Percentiles rank a stretch among this genome's conserved stretches.
Conservation (phyloP, 2,329 filamentous ascomycete genomes). For the Tricladium varicosporioides region DNA sequence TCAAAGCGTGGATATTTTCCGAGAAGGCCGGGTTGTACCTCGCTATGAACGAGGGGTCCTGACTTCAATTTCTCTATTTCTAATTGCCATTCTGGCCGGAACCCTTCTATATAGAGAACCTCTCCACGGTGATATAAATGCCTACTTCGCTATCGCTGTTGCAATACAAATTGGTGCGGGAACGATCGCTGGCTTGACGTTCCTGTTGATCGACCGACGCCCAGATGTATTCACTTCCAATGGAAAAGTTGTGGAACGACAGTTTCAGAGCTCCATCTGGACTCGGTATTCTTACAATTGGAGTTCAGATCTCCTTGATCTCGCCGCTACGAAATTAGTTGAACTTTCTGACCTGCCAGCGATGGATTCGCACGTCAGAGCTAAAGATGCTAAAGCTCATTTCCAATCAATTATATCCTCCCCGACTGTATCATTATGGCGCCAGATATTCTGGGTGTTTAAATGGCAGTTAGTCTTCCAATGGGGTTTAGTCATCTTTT, state of each 20-base stretch:
- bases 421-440: conserved; percentile 52
- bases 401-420: conserved; percentile 47
- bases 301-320: conserved; percentile 51
- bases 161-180: conserved; percentile 45
- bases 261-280: conserved; percentile 58
- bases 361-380: conserved; percentile 53
- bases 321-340: conserved; percentile 57
- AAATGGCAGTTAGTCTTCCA: conserved; percentile 55
- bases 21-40: conserved; percentile 49
- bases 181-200: conserved; percentile 45
- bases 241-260: conserved; percentile 62
- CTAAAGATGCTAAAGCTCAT: conserved; percentile 45
- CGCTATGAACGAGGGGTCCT: conserved; percentile 54
- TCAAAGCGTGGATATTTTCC: conserved; percentile 49
- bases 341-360: conserved; percentile 58
- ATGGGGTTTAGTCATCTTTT: conserved; percentile 48
- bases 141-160: conserved; percentile 34
- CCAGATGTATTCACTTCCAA: conserved; percentile 63
- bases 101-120: conserved; percentile 47
- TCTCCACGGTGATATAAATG: conserved; percentile 26
- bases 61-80: conserved; percentile 44
- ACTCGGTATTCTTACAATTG: conserved; percentile 64
- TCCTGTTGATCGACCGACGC: conserved; percentile 60
- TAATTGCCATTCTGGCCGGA: conserved; percentile 43
- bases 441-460: conserved; percentile 58